phyloP scores from a whole-genome alignment of 2,329 filamentous ascomycete genomes.

The Ilyonectria destructans region DNA sequence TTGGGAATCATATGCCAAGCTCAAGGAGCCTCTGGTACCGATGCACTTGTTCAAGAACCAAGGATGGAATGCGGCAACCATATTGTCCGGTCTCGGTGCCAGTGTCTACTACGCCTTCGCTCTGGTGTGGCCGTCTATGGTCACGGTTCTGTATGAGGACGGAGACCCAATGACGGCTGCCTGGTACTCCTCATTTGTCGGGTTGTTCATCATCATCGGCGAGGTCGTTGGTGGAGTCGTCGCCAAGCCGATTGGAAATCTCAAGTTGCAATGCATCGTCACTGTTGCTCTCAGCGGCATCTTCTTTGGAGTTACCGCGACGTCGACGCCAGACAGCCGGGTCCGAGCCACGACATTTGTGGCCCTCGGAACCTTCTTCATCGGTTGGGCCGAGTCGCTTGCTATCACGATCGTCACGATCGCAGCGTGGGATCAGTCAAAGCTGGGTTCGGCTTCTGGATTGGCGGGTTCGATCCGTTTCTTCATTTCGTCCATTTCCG shows the following conservation, averaged over 20 bases:
- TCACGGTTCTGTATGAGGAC: slow-evolving; percentile 52
- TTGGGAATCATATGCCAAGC: slow-evolving; percentile 47
- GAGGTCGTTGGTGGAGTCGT: slow-evolving; percentile 48
- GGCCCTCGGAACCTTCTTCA: slow-evolving; percentile 53
- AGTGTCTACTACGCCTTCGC: slow-evolving; percentile 58
- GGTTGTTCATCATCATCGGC: slow-evolving; percentile 49
- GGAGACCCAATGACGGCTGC: slow-evolving; percentile 43
- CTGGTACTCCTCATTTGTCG: slow-evolving; percentile 49
- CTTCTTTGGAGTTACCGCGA: slow-evolving; percentile 52
- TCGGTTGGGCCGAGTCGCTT: slow-evolving; percentile 56
- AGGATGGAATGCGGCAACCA: slow-evolving; percentile 51
- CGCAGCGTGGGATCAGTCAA: slow-evolving; percentile 53
- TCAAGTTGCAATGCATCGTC: slow-evolving; percentile 54
- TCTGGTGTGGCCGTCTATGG: slow-evolving; percentile 57
- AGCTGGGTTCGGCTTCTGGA: slow-evolving; percentile 55
- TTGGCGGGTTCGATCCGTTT: slow-evolving; percentile 57
- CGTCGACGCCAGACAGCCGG: slow-evolving; percentile 48
- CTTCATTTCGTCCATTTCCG: slow-evolving; percentile 53
- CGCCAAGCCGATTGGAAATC: slow-evolving; percentile 48
- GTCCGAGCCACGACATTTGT: slow-evolving; percentile 49
- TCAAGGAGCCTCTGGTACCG: slow-evolving; percentile 56
- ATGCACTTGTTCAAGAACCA: slow-evolving; percentile 56
- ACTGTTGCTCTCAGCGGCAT: slow-evolving; percentile 49
- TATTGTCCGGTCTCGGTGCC: slow-evolving; percentile 55
- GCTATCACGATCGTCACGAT: slow-evolving; percentile 56